Percentiles rank a stretch among this genome's conserved stretches.
Conservation (phyloP, 108 stramenopile species). For the Poteriospumella lacustris region DNA sequence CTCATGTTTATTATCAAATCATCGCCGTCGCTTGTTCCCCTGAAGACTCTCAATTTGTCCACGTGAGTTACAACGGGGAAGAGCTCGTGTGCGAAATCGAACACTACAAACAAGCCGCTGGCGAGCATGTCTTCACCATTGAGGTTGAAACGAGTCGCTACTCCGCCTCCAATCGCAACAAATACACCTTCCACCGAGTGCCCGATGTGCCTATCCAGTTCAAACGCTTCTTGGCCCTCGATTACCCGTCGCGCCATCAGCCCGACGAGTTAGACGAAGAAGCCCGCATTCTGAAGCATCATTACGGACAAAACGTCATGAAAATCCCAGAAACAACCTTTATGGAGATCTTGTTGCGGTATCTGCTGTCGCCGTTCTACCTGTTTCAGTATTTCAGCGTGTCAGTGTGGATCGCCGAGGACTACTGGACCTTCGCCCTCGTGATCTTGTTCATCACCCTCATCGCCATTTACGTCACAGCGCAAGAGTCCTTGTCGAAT, state of each 20-base stretch:
- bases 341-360: not conserved
- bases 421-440: not conserved
- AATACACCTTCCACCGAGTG: not conserved
- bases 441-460: slow-evolving; percentile 2
- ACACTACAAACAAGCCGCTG: no score
- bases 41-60: no score
- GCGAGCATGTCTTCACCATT: no score
- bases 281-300: not conserved
- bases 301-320: slow-evolving; percentile 15
- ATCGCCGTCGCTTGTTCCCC: no score
- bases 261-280: slow-evolving; percentile 15
- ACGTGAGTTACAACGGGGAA: no score
- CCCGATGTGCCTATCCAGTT: slow-evolving; percentile 5
- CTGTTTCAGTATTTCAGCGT: slow-evolving; percentile 24
- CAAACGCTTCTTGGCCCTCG: not conserved
- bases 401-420: not conserved
- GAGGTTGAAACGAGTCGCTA: not conserved
- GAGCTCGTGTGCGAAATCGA: no score
- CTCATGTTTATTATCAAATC: no score
- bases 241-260: no score
- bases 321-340: slow-evolving; percentile 22
- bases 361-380: slow-evolving; percentile 13
- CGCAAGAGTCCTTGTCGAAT: slow-evolving; percentile 12
- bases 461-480: not conserved
- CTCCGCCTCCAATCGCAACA: not conserved